Evolutionary conservation across 2,329 filamentous ascomycete genomes (phyloP).

Genomic region (Colletotrichum nymphaeae): DNA sequence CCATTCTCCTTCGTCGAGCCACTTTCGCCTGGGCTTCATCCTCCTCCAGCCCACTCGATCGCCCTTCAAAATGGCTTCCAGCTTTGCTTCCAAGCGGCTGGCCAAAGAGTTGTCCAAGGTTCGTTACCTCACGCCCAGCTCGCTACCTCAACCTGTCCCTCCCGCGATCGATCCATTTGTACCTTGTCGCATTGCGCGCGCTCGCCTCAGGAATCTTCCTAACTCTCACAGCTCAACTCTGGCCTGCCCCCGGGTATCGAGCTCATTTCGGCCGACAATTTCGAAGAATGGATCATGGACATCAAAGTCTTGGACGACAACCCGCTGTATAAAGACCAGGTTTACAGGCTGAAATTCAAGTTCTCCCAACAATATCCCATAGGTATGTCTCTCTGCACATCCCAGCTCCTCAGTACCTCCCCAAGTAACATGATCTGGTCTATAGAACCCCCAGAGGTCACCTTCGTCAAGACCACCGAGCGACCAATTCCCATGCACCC

Average conservation of each 20-base stretch:
- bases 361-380: slow-evolving; percentile 92
- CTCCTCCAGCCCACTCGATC: background rate
- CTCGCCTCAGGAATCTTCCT: slow-evolving; percentile 5
- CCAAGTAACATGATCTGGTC: slow-evolving; percentile 2
- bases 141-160: background rate
- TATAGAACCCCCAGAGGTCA: slow-evolving; percentile 92
- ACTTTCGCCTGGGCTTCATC: background rate
- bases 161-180: background rate
- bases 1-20: background rate
- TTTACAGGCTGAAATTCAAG: slow-evolving; percentile 86
- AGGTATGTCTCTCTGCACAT: slow-evolving; percentile 63
- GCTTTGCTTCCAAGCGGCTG: slow-evolving; percentile 66
- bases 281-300: slow-evolving; percentile 92
- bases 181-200: background rate
- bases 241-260: slow-evolving; percentile 77
- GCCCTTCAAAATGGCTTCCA: slow-evolving; percentile 49
- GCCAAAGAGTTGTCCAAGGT: slow-evolving; percentile 71
- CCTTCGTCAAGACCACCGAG: slow-evolving; percentile 76
- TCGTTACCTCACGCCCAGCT: slow-evolving; percentile 28
- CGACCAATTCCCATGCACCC: slow-evolving; percentile 91
- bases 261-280: slow-evolving; percentile 83
- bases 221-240: slow-evolving; percentile 46
- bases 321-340: slow-evolving; percentile 84
- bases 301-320: slow-evolving; percentile 91
- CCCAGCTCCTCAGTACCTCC: background rate